Percentiles rank a stretch among this genome's conserved stretches.
Conservation (phyloP, 345 rosid species). For the Lepidium didymum region DNA sequence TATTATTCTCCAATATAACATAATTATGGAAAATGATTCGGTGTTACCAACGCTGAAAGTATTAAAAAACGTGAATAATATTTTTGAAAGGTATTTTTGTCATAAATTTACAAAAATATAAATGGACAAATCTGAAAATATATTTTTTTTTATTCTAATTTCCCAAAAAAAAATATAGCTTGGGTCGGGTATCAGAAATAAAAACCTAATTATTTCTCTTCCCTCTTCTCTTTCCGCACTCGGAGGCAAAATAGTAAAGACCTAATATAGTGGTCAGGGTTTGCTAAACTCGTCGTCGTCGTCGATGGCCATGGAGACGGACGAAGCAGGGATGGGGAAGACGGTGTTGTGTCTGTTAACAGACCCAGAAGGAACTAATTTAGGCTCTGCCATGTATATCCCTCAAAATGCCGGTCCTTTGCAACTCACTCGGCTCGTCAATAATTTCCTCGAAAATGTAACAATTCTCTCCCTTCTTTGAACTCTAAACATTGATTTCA, state of each 20-base stretch:
- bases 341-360: constrained; percentile 75
- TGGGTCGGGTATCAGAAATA: not conserved
- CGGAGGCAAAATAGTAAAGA: not conserved
- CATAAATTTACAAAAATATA: no score
- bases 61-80: no score
- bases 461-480: not conserved
- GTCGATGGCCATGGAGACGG: constrained; percentile 35
- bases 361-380: constrained; percentile 66
- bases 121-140: no score
- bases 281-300: not conserved
- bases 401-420: constrained; percentile 78
- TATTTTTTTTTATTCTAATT: no score
- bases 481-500: not conserved
- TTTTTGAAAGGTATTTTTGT: no score
- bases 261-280: not conserved
- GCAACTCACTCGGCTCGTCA: constrained; percentile 84
- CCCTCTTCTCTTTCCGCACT: not conserved
- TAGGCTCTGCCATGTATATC: constrained; percentile 72
- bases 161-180: no score
- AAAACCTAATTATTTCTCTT: not conserved
- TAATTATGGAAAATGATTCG: no score
- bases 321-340: constrained; percentile 29
- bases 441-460: constrained; percentile 70
- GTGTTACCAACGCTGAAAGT: no score
- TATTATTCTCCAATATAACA: no score